Evolutionary conservation across 176 grass and related monocot genomes (phyloP).

Genomic region (Bonia amplexicaulis): DNA sequence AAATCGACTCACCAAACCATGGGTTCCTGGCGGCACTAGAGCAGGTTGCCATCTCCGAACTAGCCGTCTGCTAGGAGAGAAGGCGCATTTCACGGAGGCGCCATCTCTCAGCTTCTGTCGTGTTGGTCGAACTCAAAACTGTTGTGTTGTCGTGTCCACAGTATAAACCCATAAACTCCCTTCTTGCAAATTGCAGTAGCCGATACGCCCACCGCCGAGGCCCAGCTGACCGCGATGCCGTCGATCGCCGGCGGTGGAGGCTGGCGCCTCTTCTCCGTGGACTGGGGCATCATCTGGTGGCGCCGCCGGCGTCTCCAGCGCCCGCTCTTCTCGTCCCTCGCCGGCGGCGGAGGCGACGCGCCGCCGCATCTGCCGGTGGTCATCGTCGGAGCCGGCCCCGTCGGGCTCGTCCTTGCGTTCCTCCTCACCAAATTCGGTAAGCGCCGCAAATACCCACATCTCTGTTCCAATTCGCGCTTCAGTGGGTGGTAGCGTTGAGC

Average conservation of each 20-base stretch:
- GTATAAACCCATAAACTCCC: constrained; percentile 26
- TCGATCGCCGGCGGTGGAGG: constrained; percentile 23
- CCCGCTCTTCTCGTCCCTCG: constrained; percentile 22
- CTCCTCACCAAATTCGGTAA: constrained; percentile 91
- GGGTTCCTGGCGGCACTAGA: background rate
- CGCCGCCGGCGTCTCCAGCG: background rate
- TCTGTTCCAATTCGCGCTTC: background rate
- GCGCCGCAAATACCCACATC: background rate
- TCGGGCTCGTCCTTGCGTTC: constrained; percentile 86
- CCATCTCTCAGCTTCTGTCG: no score
- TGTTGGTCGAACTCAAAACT: background rate
- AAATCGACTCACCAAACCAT: background rate
- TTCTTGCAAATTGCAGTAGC: background rate
- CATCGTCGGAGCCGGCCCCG: constrained; percentile 86
- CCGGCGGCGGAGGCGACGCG: background rate
- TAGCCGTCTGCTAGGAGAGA: background rate
- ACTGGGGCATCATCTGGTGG: background rate
- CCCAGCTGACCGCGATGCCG: constrained; percentile 18
- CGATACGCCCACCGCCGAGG: background rate
- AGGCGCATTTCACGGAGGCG: rapidly evolving
- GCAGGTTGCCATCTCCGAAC: background rate
- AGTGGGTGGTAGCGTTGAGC: background rate
- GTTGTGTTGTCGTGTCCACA: constrained; percentile 11
- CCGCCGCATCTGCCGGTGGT: constrained; percentile 68
- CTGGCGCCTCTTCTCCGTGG: constrained; percentile 7